A percentile compares a stretch with the other conserved stretches of the same genome.
These are phyloP conservation scores for Cryptococcus sp. DNA, from an alignment of 1,284 basidiomycete species.

Conservation along the genomic window DNA sequence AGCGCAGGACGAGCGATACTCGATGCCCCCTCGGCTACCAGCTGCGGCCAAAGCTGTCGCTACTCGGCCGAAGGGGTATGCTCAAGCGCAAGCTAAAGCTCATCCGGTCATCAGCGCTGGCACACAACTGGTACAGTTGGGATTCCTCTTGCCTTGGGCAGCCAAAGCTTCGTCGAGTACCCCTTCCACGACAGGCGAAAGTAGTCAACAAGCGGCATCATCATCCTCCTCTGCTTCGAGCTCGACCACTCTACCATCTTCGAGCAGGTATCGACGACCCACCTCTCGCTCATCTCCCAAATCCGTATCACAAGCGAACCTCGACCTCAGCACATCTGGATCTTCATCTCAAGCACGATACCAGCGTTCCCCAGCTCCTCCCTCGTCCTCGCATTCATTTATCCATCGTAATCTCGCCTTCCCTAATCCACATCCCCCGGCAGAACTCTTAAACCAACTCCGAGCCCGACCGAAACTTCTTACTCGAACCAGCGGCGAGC, in stretches of 20 bases:
- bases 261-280: no score
- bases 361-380: neutral
- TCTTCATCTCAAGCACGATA: neutral
- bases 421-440: constrained; percentile 13
- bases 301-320: neutral
- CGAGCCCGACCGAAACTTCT: constrained; percentile 4
- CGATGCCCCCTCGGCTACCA: no score
- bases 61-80: no score
- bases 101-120: no score
- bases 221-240: no score
- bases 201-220: neutral
- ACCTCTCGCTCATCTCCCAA: no score
- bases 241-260: no score
- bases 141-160: neutral
- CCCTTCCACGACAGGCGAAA: neutral
- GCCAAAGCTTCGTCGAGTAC: neutral
- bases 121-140: neutral
- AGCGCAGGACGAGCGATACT: no score
- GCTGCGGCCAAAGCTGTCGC: no score
- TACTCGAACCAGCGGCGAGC: constrained; percentile 5
- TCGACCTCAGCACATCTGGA: neutral
- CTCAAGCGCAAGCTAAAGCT: no score
- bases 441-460: constrained; percentile 6
- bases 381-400: neutral
- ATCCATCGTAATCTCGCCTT: constrained; percentile 8